Conservation (phyloP, 495 filamentous ascomycete genomes). For the Hypoxylon cercidicola region DNA sequence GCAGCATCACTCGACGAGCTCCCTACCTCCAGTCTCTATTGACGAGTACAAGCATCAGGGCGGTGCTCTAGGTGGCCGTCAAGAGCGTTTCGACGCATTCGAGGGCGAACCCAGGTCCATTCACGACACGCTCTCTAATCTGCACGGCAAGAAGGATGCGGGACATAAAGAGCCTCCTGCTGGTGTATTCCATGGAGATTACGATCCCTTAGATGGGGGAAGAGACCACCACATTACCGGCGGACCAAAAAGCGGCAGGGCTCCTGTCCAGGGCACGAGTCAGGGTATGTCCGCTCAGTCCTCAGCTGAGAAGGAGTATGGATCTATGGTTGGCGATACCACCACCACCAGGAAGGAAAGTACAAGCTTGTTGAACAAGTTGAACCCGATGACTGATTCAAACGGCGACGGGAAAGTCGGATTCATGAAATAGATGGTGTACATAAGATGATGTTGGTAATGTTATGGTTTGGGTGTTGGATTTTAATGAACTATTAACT, state of each 20-base stretch:
- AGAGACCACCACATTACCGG: conserved; percentile 8
- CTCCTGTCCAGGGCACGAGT: conserved; percentile 11
- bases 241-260: neutral
- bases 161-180: conserved; percentile 20
- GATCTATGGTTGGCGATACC: neutral
- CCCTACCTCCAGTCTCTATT: conserved; percentile 69
- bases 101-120: conserved; percentile 65
- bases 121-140: conserved; percentile 45
- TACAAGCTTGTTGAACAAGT: conserved; percentile 54
- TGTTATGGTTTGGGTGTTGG: too few relatives aligned
- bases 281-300: conserved; percentile 16
- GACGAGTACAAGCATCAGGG: conserved; percentile 68
- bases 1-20: conserved; percentile 66
- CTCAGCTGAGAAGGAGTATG: conserved; percentile 22
- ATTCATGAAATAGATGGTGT: conserved; percentile 49
- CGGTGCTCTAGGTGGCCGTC: conserved; percentile 62
- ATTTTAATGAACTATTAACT: too few relatives aligned
- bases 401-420: conserved; percentile 58
- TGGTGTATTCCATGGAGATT: conserved; percentile 33
- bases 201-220: conserved; percentile 29
- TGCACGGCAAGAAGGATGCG: conserved; percentile 30
- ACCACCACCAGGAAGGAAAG: conserved; percentile 35
- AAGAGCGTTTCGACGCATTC: conserved; percentile 65
- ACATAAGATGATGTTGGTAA: neutral
- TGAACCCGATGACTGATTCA: conserved; percentile 60